Base-by-base conservation (phyloP, 257 asterid species). In the Gynochthodes officinalis region DNA sequence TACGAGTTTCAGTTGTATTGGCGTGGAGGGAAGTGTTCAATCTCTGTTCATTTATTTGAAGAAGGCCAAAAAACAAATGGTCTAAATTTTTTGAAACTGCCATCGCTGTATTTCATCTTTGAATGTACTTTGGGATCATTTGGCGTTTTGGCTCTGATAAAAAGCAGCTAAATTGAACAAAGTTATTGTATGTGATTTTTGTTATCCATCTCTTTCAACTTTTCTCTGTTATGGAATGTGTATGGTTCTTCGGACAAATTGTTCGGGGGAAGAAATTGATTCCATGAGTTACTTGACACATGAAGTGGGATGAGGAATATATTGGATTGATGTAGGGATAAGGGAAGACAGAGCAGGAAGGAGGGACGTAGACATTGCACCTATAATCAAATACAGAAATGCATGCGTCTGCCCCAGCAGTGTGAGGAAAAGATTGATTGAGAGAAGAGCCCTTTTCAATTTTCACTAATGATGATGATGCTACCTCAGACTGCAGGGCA, bases 341-440 rank as follows among this genome's bases (percentile, higher is more conserved):
- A 49, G 58, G 39, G 43, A 63, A 57, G 71, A 63, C 71, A 49
- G 71, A 35, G 68, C 54, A 57, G 43, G 71, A 74, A 50, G 69
- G 48, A 21, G 78, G 25, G 76, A 39, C 70, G 70, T 52, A 64
- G 53, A 69, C 40, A 3, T 64, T 79, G 86, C 74, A 76, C 75
- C 83, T 76, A 40, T 68, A 74, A 79, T 75, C 77, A 66, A 58
- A 25, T 68, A 57, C 82, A 81, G 53, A 25, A 7, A 67, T 57
- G 73, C 84, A 78, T 75, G 79, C 65, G 78, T 60, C 68, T 72
- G 81, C 67, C 77, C 77, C 77, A 39, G 62, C 43, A 49, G 70
- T 42, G 19, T 54, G 70, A 25, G 23, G 23, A 43, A 25, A 12
- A 64, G 37, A 42, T 64, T 64, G 55, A 25, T 65, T 64, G 69